Evolutionary conservation across 2,329 filamentous ascomycete species (phyloP), one percentile per base, ranked within the genome.

Genomic region (Exophiala viscosa): DNA sequence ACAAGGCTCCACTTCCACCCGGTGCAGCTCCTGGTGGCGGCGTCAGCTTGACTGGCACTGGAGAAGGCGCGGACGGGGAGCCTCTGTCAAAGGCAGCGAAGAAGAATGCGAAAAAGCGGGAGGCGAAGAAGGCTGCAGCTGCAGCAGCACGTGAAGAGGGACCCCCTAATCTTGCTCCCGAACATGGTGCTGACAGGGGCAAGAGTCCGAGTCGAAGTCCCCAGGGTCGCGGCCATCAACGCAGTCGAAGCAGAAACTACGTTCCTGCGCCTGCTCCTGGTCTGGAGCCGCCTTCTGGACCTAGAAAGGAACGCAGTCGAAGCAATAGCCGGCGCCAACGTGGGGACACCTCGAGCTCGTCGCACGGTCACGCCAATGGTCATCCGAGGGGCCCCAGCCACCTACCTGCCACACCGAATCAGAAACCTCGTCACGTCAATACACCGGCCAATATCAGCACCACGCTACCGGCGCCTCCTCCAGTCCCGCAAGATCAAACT

Each of bases 51-150:
- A 83, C 85, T 20, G 80, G 81, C 4, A 83, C 86, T 11, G 82
- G 79, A 55, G 76, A 80, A 33, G 80, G 74, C 59, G 70, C 85
- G 72, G 74, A 85, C 39, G 80, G 68, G 40, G 87, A 90, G 55
- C 85, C 81, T 62, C 70, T 93, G 57, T 91, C 88, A 58, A 95
- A 93, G 75, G 83, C 87, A 48, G 90, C 88, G 10, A 76, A 89
- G 63, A 96, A 96, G 81, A 96, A 96, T 75, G 97, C 97, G 83
- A 97, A 97, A 83, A 97, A 97, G 82, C 83, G 93, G 41, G 86
- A 88, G 62, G 88, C 88, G 61, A 96, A 95, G 79, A 97, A 96
- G 74, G 82, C 82, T 46, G 93, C 91, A 68, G 90, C 93, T 42
- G 81, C 77, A 5, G 88, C 89, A 14, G 83, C 81, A 45, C 85